phyloP scores from a whole-genome alignment of 306 rosid species.

The Castanospermum australe region DNA sequence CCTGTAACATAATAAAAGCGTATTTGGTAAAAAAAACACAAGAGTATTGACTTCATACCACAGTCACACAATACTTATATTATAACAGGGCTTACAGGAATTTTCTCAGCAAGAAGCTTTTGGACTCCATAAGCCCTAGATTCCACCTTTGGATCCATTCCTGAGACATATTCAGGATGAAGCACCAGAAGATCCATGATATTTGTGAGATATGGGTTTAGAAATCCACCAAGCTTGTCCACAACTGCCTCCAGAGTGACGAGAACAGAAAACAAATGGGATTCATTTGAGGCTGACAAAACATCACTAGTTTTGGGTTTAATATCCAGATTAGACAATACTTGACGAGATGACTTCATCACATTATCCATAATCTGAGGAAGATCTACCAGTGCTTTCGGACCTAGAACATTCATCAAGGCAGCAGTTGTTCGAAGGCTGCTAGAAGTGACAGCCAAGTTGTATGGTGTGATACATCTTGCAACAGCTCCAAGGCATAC shows the following conservation, averaged over 20 bases:
- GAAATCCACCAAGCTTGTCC: constrained; percentile 82
- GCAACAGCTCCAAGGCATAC: constrained; percentile 63
- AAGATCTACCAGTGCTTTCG: constrained; percentile 74
- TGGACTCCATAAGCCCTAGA: constrained; percentile 60
- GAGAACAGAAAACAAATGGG: constrained; percentile 55
- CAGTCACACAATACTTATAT: not conserved
- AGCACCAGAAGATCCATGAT: constrained; percentile 72
- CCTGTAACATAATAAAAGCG: constrained; percentile 47
- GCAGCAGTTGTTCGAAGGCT: constrained; percentile 78
- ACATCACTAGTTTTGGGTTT: constrained; percentile 28
- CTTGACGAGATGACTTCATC: constrained; percentile 49
- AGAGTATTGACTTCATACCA: not conserved
- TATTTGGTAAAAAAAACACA: constrained; percentile 4
- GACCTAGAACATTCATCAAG: constrained; percentile 80
- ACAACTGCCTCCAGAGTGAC: constrained; percentile 73
- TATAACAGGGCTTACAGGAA: constrained; percentile 64
- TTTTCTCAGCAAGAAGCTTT: constrained; percentile 67
- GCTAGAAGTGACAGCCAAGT: constrained; percentile 56
- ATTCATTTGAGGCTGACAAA: constrained; percentile 44
- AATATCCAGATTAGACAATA: constrained; percentile 36
- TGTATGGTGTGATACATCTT: constrained; percentile 42
- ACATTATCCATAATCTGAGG: constrained; percentile 74
- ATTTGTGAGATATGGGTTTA: constrained; percentile 73
- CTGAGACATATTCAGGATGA: constrained; percentile 54
- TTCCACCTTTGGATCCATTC: constrained; percentile 57